Evolutionary conservation across 345 rosid species (phyloP).

Genomic region (Isatis tinctoria): DNA sequence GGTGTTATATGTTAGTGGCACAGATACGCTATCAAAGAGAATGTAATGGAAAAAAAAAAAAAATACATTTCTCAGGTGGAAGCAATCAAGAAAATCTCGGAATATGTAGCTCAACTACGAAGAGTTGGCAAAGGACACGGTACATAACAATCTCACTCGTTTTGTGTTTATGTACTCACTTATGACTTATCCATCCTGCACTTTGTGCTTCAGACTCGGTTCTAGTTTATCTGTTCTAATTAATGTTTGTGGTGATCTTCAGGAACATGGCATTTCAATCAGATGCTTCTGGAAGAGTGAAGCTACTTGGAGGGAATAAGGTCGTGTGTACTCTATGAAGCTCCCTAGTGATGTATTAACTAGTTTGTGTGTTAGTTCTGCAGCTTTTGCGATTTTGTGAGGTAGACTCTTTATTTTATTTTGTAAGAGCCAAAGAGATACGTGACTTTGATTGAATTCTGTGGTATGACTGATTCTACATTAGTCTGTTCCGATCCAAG

Average conservation of each 20-base stretch:
- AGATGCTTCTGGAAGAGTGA: slow-evolving; percentile 64
- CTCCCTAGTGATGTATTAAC: background rate
- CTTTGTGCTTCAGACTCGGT: background rate
- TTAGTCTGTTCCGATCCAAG: background rate
- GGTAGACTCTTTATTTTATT: background rate
- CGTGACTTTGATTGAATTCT: background rate
- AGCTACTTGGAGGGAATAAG: slow-evolving; percentile 8
- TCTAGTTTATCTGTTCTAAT: background rate
- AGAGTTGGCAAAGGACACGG: slow-evolving; percentile 82
- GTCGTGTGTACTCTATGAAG: background rate
- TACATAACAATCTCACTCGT: slow-evolving; percentile 21
- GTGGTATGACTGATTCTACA: background rate
- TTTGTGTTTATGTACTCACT: background rate
- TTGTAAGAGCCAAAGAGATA: background rate
- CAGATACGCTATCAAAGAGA: slow-evolving; percentile 18
- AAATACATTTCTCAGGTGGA: slow-evolving; percentile 48
- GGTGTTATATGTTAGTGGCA: background rate
- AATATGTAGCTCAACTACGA: slow-evolving; percentile 61
- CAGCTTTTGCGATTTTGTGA: background rate
- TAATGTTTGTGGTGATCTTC: slow-evolving; percentile 21
- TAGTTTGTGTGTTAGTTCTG: background rate
- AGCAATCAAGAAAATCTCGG: slow-evolving; percentile 56
- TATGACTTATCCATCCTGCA: background rate
- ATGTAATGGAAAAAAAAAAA: background rate
- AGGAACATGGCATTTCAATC: slow-evolving; percentile 96